Percentiles rank a stretch among this genome's conserved stretches.
phyloP scores from a whole-genome alignment of 768 basidiomycete genomes.

The Filobasidium floriforme region DNA sequence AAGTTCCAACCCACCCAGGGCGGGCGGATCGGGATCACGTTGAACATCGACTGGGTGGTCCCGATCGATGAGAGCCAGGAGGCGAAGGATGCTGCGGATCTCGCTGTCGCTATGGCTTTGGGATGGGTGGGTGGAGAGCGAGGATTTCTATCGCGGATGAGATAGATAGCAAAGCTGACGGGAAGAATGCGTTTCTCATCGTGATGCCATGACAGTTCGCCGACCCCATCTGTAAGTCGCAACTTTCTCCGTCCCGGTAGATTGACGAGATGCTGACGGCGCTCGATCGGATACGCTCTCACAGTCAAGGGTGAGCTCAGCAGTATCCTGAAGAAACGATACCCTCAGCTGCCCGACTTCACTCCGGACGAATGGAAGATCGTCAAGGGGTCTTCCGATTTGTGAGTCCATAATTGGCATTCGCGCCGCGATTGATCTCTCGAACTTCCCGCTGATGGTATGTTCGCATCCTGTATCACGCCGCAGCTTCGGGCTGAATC shows the following conservation, averaged over 20 bases:
- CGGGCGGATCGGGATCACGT: conserved; percentile 69
- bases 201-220: conserved; percentile 12
- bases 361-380: conserved; percentile 31
- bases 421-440: too few relatives aligned
- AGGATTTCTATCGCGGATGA: too few relatives aligned
- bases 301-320: conserved; percentile 16
- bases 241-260: background rate
- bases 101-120: conserved; percentile 64
- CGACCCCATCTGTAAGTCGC: conserved; percentile 16
- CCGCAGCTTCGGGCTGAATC: conserved; percentile 19
- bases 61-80: conserved; percentile 11
- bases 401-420: too few relatives aligned
- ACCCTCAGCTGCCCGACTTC: conserved; percentile 26
- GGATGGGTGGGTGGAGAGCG: conserved; percentile 45
- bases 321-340: conserved; percentile 8
- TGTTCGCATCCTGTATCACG: background rate
- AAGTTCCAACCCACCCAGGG: conserved; percentile 59
- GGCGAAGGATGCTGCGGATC: conserved; percentile 66
- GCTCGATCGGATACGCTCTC: background rate
- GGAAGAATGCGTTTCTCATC: too few relatives aligned
- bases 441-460: too few relatives aligned
- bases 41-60: conserved; percentile 35
- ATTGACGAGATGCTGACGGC: background rate
- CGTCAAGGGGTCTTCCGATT: conserved; percentile 26
- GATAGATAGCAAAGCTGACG: too few relatives aligned